Conservation (phyloP, 148 eudicot genomes). For the Talinum fruticosum region DNA sequence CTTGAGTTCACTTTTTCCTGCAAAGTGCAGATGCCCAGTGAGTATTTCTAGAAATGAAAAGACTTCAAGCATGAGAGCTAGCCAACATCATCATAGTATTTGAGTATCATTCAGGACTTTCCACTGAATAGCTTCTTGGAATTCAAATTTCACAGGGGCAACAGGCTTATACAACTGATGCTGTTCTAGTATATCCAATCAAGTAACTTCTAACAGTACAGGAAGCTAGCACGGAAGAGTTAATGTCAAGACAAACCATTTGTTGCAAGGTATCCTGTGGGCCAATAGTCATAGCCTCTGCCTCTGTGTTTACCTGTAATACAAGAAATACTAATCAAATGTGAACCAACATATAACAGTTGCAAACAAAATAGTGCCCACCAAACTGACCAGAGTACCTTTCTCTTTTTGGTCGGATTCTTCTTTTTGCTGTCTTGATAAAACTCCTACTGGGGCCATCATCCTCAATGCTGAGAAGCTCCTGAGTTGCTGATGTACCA, state of each 20-base stretch:
- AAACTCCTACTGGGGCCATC: slow-evolving; percentile 60
- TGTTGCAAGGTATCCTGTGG: slow-evolving; percentile 69
- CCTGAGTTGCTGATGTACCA: slow-evolving; percentile 59
- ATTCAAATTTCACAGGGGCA: neutral
- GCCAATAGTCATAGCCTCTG: slow-evolving; percentile 69
- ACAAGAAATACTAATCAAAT: slow-evolving; percentile 11
- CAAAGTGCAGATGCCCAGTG: slow-evolving; percentile 21
- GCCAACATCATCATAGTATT: neutral
- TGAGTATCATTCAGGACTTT: neutral
- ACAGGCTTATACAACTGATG: neutral
- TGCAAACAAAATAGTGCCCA: slow-evolving; percentile 13
- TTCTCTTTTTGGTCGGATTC: slow-evolving; percentile 72
- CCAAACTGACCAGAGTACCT: slow-evolving; percentile 42
- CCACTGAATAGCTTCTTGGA: neutral
- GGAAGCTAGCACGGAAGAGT: neutral
- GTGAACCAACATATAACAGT: neutral
- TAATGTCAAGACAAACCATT: slow-evolving; percentile 53
- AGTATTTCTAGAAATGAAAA: neutral
- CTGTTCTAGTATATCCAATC: neutral
- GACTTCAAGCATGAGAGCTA: neutral
- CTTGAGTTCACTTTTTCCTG: slow-evolving; percentile 79
- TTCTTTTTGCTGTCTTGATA: slow-evolving; percentile 71
- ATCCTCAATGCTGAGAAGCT: slow-evolving; percentile 80
- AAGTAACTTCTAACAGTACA: neutral
- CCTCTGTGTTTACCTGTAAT: slow-evolving; percentile 64